Evolutionary conservation across 202 grass and related monocot species (phyloP).

Genomic region (Elaeis oleifera): DNA sequence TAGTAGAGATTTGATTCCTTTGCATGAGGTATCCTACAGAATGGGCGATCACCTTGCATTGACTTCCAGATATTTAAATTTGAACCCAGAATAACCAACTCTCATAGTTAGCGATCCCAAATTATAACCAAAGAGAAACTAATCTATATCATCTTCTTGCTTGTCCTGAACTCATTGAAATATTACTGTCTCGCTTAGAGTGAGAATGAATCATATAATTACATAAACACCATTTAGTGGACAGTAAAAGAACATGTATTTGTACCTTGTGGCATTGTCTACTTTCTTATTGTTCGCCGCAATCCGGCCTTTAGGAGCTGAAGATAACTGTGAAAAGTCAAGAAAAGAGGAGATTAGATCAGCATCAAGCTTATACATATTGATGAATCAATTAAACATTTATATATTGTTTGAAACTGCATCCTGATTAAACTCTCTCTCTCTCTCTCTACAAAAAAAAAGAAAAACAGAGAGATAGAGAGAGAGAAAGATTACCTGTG

Average conservation of each 20-base stretch:
- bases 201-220: too few relatives aligned
- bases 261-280: slow-evolving; percentile 17
- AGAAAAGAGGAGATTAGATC: slow-evolving; percentile 13
- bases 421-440: too few relatives aligned
- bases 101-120: too few relatives aligned
- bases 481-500: slow-evolving; percentile 45
- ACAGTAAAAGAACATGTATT: background rate
- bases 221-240: too few relatives aligned
- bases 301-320: slow-evolving; percentile 82
- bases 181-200: background rate
- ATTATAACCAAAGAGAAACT: too few relatives aligned
- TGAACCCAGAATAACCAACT: too few relatives aligned
- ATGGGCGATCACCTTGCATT: too few relatives aligned
- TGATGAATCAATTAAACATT: background rate
- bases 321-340: slow-evolving; percentile 61
- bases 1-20: too few relatives aligned
- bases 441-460: background rate
- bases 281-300: slow-evolving; percentile 50
- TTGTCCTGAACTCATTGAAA: background rate
- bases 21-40: too few relatives aligned
- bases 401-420: too few relatives aligned
- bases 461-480: background rate
- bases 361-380: slow-evolving; percentile 18
- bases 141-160: too few relatives aligned
- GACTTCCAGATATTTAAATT: too few relatives aligned